Evolutionary conservation across 768 basidiomycete genomes (phyloP).

Genomic region (Amylocystis lapponica): DNA sequence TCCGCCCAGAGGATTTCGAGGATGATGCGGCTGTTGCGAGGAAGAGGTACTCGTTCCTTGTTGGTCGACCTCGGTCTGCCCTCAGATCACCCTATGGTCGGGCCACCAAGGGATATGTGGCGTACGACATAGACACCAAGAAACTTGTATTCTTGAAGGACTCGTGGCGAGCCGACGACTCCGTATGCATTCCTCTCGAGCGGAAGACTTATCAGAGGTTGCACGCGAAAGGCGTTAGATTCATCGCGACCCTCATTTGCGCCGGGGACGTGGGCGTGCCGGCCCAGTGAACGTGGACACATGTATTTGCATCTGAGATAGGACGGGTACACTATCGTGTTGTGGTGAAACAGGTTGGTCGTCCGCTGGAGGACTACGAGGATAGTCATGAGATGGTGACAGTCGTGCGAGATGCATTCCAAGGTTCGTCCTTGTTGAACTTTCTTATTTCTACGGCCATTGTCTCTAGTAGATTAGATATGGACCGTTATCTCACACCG

Average conservation of each 20-base stretch:
- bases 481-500: too few relatives aligned
- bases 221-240: neutral
- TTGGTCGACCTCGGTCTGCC: neutral
- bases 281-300: neutral
- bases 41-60: conserved; percentile 3
- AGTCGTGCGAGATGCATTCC: neutral
- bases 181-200: conserved; percentile 2
- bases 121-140: neutral
- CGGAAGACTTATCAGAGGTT: conserved; percentile 3
- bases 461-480: too few relatives aligned
- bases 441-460: too few relatives aligned
- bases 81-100: conserved; percentile 1
- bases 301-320: neutral
- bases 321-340: conserved; percentile 6
- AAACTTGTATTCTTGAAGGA: conserved; percentile 10
- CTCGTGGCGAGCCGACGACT: conserved; percentile 2
- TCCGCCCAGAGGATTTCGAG: conserved; percentile 1
- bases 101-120: conserved; percentile 4
- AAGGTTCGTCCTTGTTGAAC: neutral
- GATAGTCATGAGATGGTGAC: neutral
- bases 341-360: conserved; percentile 1
- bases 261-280: conserved; percentile 8
- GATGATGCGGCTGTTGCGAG: too few relatives aligned
- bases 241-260: conserved; percentile 4
- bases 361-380: conserved; percentile 1